These are phyloP conservation scores for Macroventuria anomochaeta DNA, from an alignment of 2,329 filamentous ascomycete species.

Conservation along the genomic window DNA sequence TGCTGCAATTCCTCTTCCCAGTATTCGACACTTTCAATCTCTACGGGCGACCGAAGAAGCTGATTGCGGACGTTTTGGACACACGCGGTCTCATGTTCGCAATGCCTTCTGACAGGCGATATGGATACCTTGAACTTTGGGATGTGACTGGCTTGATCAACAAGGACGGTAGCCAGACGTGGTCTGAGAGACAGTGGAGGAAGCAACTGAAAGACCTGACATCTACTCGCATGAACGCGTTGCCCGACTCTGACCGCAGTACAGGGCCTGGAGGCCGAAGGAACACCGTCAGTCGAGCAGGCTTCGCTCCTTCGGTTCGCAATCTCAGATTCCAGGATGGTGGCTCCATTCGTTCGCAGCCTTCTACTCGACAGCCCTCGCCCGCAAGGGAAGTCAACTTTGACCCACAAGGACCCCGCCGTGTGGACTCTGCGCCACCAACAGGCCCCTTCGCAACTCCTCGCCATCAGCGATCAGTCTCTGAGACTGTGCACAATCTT, in stretches of 20 bases:
- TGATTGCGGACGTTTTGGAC: conserved; percentile 88
- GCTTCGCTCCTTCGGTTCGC: conserved; percentile 44
- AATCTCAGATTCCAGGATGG: conserved; percentile 54
- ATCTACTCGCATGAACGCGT: conserved; percentile 71
- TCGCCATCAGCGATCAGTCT: conserved; percentile 57
- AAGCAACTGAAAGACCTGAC: conserved; percentile 88
- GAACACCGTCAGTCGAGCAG: conserved; percentile 53
- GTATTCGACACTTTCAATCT: conserved; percentile 91
- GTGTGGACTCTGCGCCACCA: conserved; percentile 54
- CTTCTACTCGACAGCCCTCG: conserved; percentile 54
- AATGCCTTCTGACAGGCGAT: conserved; percentile 86
- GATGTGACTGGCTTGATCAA: conserved; percentile 84
- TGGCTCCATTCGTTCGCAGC: conserved; percentile 51
- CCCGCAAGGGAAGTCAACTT: conserved; percentile 44
- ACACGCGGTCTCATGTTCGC: conserved; percentile 95
- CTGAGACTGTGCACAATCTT: conserved; percentile 54
- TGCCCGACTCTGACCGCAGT: conserved; percentile 46
- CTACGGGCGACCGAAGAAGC: conserved; percentile 85
- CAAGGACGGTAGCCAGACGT: conserved; percentile 74
- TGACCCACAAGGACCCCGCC: conserved; percentile 40
- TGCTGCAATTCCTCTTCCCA: conserved; percentile 90
- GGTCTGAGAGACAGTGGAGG: conserved; percentile 90
- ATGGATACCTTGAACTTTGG: conserved; percentile 87
- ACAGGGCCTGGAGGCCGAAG: conserved; percentile 49
- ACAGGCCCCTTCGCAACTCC: conserved; percentile 32